phyloP scores from a whole-genome alignment of 306 rosid genomes.

The Prunus fruticosa region DNA sequence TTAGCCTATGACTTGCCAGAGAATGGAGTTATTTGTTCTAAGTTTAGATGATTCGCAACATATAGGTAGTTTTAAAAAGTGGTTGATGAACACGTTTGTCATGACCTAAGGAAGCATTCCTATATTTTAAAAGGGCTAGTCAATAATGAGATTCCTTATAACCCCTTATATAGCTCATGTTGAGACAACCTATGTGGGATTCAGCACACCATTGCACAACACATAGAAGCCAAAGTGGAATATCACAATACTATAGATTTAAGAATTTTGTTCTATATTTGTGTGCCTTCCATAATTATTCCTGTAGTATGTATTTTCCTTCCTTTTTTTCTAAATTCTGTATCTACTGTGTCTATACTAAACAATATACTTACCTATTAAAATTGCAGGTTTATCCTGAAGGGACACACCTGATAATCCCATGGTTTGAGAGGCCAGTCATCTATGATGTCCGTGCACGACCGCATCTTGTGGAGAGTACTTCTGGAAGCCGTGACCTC shows the following conservation, averaged over 20 bases:
- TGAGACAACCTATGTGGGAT: neutral
- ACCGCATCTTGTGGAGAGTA: slow-evolving; percentile 67
- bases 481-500: slow-evolving; percentile 81
- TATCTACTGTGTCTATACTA: neutral
- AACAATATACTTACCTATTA: slow-evolving; percentile 6
- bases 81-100: neutral
- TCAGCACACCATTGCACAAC: neutral
- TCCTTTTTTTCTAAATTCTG: neutral
- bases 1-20: neutral
- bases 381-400: slow-evolving; percentile 81
- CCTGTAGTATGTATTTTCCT: neutral
- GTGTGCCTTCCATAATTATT: neutral
- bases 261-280: neutral
- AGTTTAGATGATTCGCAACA: neutral
- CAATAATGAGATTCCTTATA: neutral
- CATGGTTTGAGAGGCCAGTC: slow-evolving; percentile 89
- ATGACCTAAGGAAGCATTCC: neutral
- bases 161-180: neutral
- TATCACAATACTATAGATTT: neutral
- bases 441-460: slow-evolving; percentile 86
- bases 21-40: neutral
- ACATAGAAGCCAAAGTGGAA: neutral
- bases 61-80: neutral
- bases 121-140: neutral
- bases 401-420: slow-evolving; percentile 79